A percentile compares a stretch with the other conserved stretches of the same genome.
These are phyloP conservation scores for Acanthamoeba sp. DNA, from an alignment of 208 protist genomes.

Conservation along the genomic window DNA sequence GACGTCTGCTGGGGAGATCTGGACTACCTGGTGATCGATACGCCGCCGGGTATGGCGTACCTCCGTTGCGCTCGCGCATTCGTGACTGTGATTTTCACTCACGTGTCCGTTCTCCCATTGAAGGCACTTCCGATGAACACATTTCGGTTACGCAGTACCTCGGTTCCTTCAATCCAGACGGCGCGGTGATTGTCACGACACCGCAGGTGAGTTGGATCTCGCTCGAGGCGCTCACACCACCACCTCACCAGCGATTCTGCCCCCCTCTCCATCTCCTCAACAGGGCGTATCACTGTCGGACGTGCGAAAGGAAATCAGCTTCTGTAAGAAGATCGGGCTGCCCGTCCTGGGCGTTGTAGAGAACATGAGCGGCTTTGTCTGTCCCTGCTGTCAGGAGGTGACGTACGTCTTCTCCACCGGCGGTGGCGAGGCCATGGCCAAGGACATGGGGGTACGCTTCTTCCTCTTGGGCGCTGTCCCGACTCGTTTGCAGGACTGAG, in stretches of 20 bases:
- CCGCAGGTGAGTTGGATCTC: constrained; percentile 90
- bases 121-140: constrained; percentile 99
- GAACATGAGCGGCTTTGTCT: constrained; percentile 82
- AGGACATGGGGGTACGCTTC: background rate
- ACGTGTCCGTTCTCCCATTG: background rate
- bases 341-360: constrained; percentile 79
- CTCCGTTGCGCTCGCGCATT: too few species aligned
- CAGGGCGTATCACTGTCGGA: constrained; percentile 42
- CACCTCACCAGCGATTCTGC: too few species aligned
- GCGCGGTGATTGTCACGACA: constrained; percentile 93
- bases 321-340: constrained; percentile 77
- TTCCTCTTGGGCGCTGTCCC: background rate
- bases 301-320: constrained; percentile 75
- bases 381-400: constrained; percentile 71
- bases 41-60: constrained; percentile 93
- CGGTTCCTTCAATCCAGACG: constrained; percentile 51
- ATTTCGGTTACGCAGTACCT: constrained; percentile 91
- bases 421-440: constrained; percentile 58
- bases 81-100: too few species aligned
- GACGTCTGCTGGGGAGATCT: constrained; percentile 98
- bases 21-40: constrained; percentile 99
- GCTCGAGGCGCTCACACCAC: background rate
- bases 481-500: background rate
- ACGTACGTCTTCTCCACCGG: background rate
- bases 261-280: background rate